Base-by-base conservation (phyloP, 2,329 filamentous ascomycete species). In the Penicillium sp. region DNA sequence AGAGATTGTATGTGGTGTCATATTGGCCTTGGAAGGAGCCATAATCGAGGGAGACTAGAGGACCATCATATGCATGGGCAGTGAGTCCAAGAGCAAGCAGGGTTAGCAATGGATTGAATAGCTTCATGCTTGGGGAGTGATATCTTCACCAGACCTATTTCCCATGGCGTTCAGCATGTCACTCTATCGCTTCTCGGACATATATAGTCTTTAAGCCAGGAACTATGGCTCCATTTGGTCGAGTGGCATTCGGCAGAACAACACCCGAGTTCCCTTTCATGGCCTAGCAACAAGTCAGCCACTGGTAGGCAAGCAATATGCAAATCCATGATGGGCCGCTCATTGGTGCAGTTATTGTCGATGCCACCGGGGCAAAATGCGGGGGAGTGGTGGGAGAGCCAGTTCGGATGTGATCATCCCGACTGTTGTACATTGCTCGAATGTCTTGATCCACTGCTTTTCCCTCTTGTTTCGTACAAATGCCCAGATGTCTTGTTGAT, bases 21-120 rank as follows among this genome's bases (percentile, higher is more conserved):
- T 82, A 82, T 43, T 77, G 76, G 16, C 83, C 83, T 58, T 77
- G 72, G 56, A 85, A 83, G 16, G 72, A 76, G 27, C 79, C 79
- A 59, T 82, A 82, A 65, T 79, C 75, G 6, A 81, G 72, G 3
- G 61, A 58, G 6, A 76, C 73, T 14, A 75, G 59, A 27, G 79
- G 73, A 29, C 73, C 59, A 32, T 59, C 58, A 32, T 63, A 67
- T 41, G 60, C 62, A 27, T 45, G 54, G 21, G 24, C 54, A 14
- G 36, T 32, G 14, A 48, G 16, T 31, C 55, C 53, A 4, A 56
- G 16, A 4, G 54, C 53, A 13, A 64, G 49, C 7, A 50, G 14
- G 16, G 44, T 18, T 36, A 46, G 11, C 21, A 56, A 7, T 18
- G 57, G 9, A 34, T 16, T 47, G 22, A 10, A 55, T 10, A 45